These are phyloP conservation scores for Endocalyx cinctus DNA, from an alignment of 2,329 filamentous ascomycete species.

Conservation along the genomic window DNA sequence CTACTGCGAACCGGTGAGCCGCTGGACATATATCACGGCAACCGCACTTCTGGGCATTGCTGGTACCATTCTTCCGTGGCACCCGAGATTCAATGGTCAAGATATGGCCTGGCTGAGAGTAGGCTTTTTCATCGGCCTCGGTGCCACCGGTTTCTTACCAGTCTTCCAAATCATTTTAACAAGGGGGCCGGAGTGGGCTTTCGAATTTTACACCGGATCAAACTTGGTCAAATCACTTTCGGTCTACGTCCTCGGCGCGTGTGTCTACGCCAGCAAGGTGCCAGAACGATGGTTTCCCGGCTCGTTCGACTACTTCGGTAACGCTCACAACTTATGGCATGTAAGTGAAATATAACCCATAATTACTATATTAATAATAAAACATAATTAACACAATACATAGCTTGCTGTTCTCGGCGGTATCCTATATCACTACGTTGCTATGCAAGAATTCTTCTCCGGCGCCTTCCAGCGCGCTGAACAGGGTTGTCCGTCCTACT, in stretches of 20 bases:
- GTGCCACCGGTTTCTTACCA: conserved; percentile 82
- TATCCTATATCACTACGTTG: conserved; percentile 94
- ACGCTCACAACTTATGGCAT: conserved; percentile 97
- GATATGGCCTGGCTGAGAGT: conserved; percentile 95
- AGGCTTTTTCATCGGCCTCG: conserved; percentile 83
- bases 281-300: conserved; percentile 92
- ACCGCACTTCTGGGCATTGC: conserved; percentile 79
- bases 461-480: conserved; percentile 67
- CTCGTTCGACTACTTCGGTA: conserved; percentile 90
- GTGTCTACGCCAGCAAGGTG: conserved; percentile 85
- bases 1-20: conserved; percentile 88
- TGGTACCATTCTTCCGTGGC: conserved; percentile 91
- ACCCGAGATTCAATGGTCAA: conserved; percentile 85
- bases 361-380: conserved; percentile 81
- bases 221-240: conserved; percentile 73
- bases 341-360: conserved; percentile 49
- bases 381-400: conserved; percentile 88
- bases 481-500: conserved; percentile 53
- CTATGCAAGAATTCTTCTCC: conserved; percentile 93
- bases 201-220: conserved; percentile 78
- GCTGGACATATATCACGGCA: conserved; percentile 78
- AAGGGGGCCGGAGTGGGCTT: conserved; percentile 74
- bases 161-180: conserved; percentile 77
- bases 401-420: conserved; percentile 90
- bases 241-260: conserved; percentile 81